Base-by-base conservation (phyloP, 176 grass and related monocot species). In the Cenchrus fungigraminus region DNA sequence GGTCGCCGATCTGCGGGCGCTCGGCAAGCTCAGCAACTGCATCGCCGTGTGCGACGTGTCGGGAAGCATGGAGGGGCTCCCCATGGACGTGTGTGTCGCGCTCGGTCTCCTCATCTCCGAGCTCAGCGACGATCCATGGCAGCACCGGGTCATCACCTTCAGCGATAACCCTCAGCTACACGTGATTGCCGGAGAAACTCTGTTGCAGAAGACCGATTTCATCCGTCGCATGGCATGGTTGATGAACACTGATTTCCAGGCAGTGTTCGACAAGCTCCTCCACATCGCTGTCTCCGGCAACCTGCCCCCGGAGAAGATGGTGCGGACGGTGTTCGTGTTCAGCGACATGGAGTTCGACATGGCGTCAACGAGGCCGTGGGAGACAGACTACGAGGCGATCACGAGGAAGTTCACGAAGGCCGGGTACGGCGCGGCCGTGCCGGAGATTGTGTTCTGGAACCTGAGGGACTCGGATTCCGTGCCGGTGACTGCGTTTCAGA, bases 31-130 rank as follows among this genome's bases (percentile, higher is more conserved):
- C 42, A 80, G 46, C 56, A 91, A 97, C 43, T 92, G 84, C 76
- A 87, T 97, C 25, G 86, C 86, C 20, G 82, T 97, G 0, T 94
- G 95, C 57, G 95, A 97, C 79, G 95, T 97, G 37, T 97, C 89
- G 1, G 91, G 85, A 31, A 94, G 91, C 83, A 94, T 97, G 94
- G 84, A 89, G 87, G 79, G 67, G 1, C 29, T 73, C 12, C 89
- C 89, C 25, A 88, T 92, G 87, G 79, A 92, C 59, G 92, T 97
- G 1, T 89, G 92, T 80, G 84, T 97, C 8, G 78, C 95, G 15
- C 90, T 97, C 4, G 95, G 95, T 13, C 85, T 97, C 51, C 90
- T 94, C 56, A 42, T 94, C 12, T 92, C 95, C 6, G 90, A 94
- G 85, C 89, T 94, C 57, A 89, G 86, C 74, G 86, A 89, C 28